These are phyloP conservation scores for Ramalina intermedia DNA, from an alignment of 495 filamentous ascomycete genomes.

Conservation along the genomic window DNA sequence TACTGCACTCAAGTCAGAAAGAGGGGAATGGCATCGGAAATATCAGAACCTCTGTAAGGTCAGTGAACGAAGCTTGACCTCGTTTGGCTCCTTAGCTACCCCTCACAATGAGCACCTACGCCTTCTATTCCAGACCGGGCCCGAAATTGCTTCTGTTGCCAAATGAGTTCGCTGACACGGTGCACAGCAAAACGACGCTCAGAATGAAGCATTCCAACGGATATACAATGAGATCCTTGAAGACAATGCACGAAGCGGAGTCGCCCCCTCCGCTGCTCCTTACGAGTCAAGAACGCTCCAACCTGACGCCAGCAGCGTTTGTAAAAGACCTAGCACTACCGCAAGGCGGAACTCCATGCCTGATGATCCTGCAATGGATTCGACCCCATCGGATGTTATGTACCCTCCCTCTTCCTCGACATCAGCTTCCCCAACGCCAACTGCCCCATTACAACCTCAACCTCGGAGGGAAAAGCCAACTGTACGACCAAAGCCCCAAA, in stretches of 20 bases:
- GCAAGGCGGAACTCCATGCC: conserved; percentile 18
- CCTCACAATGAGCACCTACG: no score
- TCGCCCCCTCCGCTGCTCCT: conserved; percentile 9
- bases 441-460: neutral
- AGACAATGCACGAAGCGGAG: conserved; percentile 44
- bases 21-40: conserved; percentile 4
- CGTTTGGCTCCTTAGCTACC: neutral
- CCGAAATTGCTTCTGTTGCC: no score
- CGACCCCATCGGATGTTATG: neutral
- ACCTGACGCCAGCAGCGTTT: neutral
- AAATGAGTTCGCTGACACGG: no score
- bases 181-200: conserved; percentile 18
- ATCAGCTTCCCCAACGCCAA: neutral
- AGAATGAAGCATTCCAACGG: conserved; percentile 33
- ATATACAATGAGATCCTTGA: conserved; percentile 55
- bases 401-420: neutral
- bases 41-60: conserved; percentile 14
- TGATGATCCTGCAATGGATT: conserved; percentile 8
- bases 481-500: conserved; percentile 48
- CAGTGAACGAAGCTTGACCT: neutral
- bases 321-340: neutral
- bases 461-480: conserved; percentile 28
- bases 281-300: neutral
- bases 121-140: no score
- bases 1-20: conserved; percentile 3